These are phyloP conservation scores for Pterocarpus santalinus DNA, from an alignment of 306 rosid species.

Conservation along the genomic window DNA sequence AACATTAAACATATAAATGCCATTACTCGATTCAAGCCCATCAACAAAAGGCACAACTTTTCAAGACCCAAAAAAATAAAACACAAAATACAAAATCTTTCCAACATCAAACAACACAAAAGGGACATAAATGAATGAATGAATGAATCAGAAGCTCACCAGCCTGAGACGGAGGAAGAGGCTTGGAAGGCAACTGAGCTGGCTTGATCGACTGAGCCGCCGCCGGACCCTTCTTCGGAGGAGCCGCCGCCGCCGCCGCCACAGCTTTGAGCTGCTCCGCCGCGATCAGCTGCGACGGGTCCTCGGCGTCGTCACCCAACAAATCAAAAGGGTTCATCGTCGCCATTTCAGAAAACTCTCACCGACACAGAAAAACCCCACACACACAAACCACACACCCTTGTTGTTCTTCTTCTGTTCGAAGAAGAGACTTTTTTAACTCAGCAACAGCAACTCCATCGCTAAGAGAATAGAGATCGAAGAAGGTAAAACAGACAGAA, in stretches of 20 bases:
- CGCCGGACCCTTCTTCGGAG: slow-evolving; percentile 59
- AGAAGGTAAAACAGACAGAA: neutral
- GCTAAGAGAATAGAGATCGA: neutral
- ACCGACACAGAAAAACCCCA: slow-evolving; percentile 20
- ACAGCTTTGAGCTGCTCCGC: slow-evolving; percentile 65
- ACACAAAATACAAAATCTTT: neutral
- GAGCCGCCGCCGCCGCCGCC: slow-evolving; percentile 36
- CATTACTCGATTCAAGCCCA: neutral
- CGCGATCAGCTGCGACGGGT: slow-evolving; percentile 73
- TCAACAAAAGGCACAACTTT: neutral
- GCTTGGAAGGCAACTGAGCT: slow-evolving; percentile 86
- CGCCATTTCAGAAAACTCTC: slow-evolving; percentile 59
- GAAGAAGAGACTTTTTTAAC: neutral
- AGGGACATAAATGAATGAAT: neutral
- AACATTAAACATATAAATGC: neutral
- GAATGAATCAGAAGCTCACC: slow-evolving; percentile 54
- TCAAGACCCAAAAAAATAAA: neutral
- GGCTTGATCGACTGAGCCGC: slow-evolving; percentile 53
- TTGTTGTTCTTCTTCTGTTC: neutral
- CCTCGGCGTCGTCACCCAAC: slow-evolving; percentile 94
- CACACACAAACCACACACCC: neutral
- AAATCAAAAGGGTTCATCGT: slow-evolving; percentile 88
- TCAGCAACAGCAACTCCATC: neutral
- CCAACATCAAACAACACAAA: neutral
- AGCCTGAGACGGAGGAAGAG: slow-evolving; percentile 87